Evolutionary conservation across 352 stramenopile genomes (phyloP), one percentile per base, ranked within the genome.

Genomic region (Globisporangium iwayamae): DNA sequence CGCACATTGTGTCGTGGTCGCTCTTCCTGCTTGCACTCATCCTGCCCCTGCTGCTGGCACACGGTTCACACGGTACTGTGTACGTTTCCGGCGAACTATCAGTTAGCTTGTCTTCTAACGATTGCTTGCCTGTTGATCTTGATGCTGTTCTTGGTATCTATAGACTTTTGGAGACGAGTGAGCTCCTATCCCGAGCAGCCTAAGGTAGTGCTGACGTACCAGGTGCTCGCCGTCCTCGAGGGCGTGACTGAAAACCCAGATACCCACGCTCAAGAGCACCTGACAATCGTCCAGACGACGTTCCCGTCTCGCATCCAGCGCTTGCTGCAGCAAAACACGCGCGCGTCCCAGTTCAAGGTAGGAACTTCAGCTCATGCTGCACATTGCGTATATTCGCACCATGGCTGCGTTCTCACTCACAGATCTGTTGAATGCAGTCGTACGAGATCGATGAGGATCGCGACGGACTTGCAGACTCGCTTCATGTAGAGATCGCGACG

Each of bases 181-280:
- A 82, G 74, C 56, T 79, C 71, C 14, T 93, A 91, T 53, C 58
- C 61, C 20, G 87, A 95, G 62, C 81, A 93, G 64, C 83, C 84
- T 2, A 46, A 56, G 2, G 75, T 90, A 18, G 65, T 66, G 11
- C 66, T 84, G 51, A 84, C 77, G 66, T 87, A 91, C 45, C 72
- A 91, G 46, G 69, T 90, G 41, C 34, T 95, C 16, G 70, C 60
- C n/a, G 39, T 89, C 8, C 66, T 93, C 14, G 83, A 93, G 56
- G 84, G 83, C n/a, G 56, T 60, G 28, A 46, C 34, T 1, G 43
- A 63, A n/a, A 30, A 63, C 20, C 55, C 62, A 75, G 36, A 66
- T 54, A 32, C 39, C 30, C 16, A 60, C 30, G 3, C 60, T 1
- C 55, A 56, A 28, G 47, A 65, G 20, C 65, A 62, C n/a, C 47